Evolutionary conservation across 257 asterid genomes (phyloP).

Genomic region (Perilla frutescens): DNA sequence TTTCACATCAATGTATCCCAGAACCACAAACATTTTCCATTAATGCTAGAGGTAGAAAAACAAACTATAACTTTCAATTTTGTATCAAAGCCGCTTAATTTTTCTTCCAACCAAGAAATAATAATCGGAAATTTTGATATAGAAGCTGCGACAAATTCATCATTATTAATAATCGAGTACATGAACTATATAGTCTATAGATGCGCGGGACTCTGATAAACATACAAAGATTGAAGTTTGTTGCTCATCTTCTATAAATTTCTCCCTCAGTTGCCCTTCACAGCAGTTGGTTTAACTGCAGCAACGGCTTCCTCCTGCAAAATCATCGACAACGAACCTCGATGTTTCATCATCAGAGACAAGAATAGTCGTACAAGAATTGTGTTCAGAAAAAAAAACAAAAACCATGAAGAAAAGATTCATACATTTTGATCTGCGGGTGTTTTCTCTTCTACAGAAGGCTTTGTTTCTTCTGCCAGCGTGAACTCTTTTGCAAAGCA

Average conservation of each 20-base stretch:
- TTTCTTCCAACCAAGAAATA: neutral
- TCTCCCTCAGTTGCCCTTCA: too few relatives aligned
- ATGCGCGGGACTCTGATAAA: constrained; percentile 7
- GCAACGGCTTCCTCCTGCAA: too few relatives aligned
- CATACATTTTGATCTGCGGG: constrained; percentile 46
- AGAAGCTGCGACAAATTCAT: too few relatives aligned
- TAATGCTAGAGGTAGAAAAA: neutral
- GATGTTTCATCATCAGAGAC: neutral
- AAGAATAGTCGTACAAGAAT: neutral
- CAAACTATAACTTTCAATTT: neutral
- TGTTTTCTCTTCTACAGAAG: constrained; percentile 45
- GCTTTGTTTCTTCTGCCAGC: constrained; percentile 42
- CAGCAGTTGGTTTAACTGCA: too few relatives aligned
- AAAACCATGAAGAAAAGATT: neutral
- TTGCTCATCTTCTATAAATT: too few relatives aligned
- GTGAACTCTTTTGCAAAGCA: constrained; percentile 45
- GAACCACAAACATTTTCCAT: neutral
- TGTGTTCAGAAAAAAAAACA: neutral
- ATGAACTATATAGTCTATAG: constrained; percentile 12
- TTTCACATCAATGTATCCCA: neutral
- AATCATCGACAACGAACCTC: too few relatives aligned
- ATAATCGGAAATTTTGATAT: constrained; percentile 8
- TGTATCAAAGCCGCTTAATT: neutral
- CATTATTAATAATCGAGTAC: constrained; percentile 29
- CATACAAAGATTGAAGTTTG: too few relatives aligned